These are phyloP conservation scores for Nectriaceae sp. DNA, from an alignment of 2,329 filamentous ascomycete genomes.

Conservation along the genomic window DNA sequence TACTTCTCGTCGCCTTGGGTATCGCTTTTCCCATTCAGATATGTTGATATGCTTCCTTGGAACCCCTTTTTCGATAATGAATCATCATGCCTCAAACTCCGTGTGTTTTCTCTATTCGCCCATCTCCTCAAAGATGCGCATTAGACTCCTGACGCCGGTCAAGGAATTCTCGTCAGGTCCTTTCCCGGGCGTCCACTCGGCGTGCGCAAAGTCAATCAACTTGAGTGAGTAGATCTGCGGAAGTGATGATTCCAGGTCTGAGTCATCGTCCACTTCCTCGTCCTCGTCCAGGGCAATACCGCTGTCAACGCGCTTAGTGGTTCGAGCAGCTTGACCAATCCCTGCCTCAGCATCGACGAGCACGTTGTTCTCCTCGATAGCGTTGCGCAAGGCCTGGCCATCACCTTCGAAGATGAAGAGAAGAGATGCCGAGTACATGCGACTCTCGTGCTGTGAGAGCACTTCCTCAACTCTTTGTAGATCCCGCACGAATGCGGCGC, in stretches of 20 bases:
- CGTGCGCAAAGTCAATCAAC: constrained; percentile 97
- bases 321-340: constrained; percentile 31
- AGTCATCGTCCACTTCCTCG: constrained; percentile 50
- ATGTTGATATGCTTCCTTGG: constrained; percentile 12
- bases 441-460: constrained; percentile 56
- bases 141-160: constrained; percentile 70
- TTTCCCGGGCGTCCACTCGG: constrained; percentile 75
- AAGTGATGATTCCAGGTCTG: constrained; percentile 43
- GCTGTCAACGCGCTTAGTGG: constrained; percentile 54
- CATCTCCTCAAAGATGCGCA: constrained; percentile 71
- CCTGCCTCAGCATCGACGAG: constrained; percentile 54
- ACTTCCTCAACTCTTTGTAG: constrained; percentile 55
- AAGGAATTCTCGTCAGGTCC: constrained; percentile 87
- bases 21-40: constrained; percentile 28
- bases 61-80: constrained; percentile 5
- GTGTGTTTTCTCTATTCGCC: constrained; percentile 29
- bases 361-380: constrained; percentile 56
- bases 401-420: constrained; percentile 68
- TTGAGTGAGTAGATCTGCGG: constrained; percentile 78
- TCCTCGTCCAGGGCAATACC: constrained; percentile 53
- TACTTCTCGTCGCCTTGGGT: constrained; percentile 24
- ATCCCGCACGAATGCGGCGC: constrained; percentile 54
- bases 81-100: neutral
- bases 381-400: constrained; percentile 52
- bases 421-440: constrained; percentile 65